phyloP scores from a whole-genome alignment of 2,329 filamentous ascomycete species.

The Alternaria incomplexa region DNA sequence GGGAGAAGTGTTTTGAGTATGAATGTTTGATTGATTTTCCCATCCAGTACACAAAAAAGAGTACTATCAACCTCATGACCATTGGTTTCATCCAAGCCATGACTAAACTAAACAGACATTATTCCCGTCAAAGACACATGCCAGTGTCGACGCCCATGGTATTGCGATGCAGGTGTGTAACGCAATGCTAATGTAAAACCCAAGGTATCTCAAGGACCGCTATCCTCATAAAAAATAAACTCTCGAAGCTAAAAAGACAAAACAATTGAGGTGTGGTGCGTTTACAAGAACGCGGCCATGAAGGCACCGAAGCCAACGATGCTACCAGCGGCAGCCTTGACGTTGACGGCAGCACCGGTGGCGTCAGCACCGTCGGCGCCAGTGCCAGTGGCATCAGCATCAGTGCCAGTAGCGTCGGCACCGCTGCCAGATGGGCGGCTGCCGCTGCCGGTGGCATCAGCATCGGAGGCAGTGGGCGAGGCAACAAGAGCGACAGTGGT shows the following conservation, averaged over 20 bases:
- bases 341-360: slow-evolving; percentile 37
- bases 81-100: slow-evolving; percentile 8
- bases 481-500: slow-evolving; percentile 34
- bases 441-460: slow-evolving; percentile 14
- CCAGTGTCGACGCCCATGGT: slow-evolving; percentile 26
- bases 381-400: slow-evolving; percentile 21
- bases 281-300: slow-evolving; percentile 47
- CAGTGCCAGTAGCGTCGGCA: slow-evolving; percentile 19
- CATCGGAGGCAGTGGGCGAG: slow-evolving; percentile 15
- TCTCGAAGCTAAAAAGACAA: not conserved
- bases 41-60: slow-evolving; percentile 14
- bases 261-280: not conserved
- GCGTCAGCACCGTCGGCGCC: slow-evolving; percentile 14
- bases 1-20: slow-evolving; percentile 1
- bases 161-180: slow-evolving; percentile 18
- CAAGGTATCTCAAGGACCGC: slow-evolving; percentile 43
- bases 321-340: slow-evolving; percentile 30
- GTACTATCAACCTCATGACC: not conserved
- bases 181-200: slow-evolving; percentile 28
- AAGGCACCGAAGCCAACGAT: slow-evolving; percentile 45
- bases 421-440: slow-evolving; percentile 12
- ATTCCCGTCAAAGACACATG: slow-evolving; percentile 21
- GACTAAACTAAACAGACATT: slow-evolving; percentile 13
- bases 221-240: slow-evolving; percentile 11
- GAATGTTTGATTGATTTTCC: slow-evolving; percentile 14